Percentiles rank a stretch among this genome's conserved stretches.
Evolutionary conservation across 208 protist species (phyloP).

Genomic region (Trichomonas gallinae): DNA sequence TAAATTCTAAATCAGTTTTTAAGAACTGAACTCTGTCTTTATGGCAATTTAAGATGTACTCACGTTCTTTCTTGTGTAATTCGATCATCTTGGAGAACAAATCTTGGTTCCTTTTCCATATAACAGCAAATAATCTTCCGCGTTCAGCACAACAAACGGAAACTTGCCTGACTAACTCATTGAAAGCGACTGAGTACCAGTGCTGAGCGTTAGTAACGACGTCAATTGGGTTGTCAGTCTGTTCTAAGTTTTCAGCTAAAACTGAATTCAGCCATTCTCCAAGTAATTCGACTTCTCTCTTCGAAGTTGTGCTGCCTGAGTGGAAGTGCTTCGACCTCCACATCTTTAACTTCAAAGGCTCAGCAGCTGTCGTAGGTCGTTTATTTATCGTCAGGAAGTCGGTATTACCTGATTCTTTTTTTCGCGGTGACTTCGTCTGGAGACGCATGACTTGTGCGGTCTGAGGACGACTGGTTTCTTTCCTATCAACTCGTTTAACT

Average conservation of each 20-base stretch:
- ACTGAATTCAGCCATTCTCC: conserved; percentile 18
- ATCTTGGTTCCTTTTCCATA: conserved; percentile 7
- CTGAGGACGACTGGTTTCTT: neutral
- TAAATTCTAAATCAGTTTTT: neutral
- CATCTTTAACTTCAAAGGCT: neutral
- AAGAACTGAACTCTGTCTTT: neutral
- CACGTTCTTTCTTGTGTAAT: neutral
- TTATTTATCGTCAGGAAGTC: neutral
- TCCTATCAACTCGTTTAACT: neutral
- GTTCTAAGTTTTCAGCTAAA: neutral
- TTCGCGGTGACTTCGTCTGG: neutral
- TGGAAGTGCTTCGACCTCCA: neutral
- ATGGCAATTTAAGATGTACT: neutral
- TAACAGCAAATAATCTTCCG: neutral
- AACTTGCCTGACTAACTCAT: neutral
- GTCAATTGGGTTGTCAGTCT: neutral
- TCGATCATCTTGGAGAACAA: neutral
- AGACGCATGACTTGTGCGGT: neutral
- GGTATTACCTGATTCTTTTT: neutral
- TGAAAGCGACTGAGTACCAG: conserved; percentile 12
- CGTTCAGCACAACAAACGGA: neutral
- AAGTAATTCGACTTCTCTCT: conserved; percentile 14
- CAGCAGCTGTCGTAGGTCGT: neutral
- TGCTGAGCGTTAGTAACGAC: neutral
- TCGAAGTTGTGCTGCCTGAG: neutral